Percentiles rank a stretch among this genome's conserved stretches.
phyloP scores from a whole-genome alignment of 768 basidiomycete species.

The Cystofilobasidium macerans region DNA sequence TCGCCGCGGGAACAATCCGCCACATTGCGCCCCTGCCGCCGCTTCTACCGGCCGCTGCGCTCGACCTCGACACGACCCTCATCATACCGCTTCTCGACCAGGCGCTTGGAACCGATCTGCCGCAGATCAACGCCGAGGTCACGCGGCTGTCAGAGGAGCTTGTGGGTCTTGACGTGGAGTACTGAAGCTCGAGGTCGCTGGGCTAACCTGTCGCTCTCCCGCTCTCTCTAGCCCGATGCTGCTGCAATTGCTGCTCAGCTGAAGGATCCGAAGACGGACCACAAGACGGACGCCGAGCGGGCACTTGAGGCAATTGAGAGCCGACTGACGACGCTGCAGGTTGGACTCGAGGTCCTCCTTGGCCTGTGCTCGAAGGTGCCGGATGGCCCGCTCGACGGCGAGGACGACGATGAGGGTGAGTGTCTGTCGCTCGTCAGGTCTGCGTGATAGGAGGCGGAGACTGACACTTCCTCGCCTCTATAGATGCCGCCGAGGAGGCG shows the following conservation, averaged over 20 bases:
- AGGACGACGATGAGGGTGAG: conserved; percentile 46
- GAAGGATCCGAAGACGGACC: conserved; percentile 61
- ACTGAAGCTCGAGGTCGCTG: not conserved
- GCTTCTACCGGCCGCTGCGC: conserved; percentile 50
- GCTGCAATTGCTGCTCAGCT: conserved; percentile 27
- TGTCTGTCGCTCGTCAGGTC: not conserved
- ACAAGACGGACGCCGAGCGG: conserved; percentile 56
- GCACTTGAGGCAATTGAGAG: conserved; percentile 65
- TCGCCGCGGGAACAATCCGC: conserved; percentile 52
- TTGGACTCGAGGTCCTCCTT: conserved; percentile 79
- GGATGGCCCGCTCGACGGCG: conserved; percentile 31
- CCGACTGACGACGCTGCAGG: conserved; percentile 58
- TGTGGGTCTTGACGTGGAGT: conserved; percentile 38
- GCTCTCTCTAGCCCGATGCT: conserved; percentile 32
- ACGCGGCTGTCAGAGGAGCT: conserved; percentile 45
- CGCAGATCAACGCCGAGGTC: conserved; percentile 34
- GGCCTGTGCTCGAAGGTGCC: conserved; percentile 78
- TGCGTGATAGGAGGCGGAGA: not conserved
- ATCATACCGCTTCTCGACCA: conserved; percentile 61
- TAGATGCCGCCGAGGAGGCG: not conserved
- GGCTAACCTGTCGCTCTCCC: not conserved
- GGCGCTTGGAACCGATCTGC: conserved; percentile 52
- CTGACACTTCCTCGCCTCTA: not conserved
- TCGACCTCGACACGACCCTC: conserved; percentile 62
- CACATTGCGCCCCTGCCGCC: conserved; percentile 58